phyloP scores from a whole-genome alignment of 371 early-diverging fungal genomes.

The Thermomucor indicae-seudaticae region DNA sequence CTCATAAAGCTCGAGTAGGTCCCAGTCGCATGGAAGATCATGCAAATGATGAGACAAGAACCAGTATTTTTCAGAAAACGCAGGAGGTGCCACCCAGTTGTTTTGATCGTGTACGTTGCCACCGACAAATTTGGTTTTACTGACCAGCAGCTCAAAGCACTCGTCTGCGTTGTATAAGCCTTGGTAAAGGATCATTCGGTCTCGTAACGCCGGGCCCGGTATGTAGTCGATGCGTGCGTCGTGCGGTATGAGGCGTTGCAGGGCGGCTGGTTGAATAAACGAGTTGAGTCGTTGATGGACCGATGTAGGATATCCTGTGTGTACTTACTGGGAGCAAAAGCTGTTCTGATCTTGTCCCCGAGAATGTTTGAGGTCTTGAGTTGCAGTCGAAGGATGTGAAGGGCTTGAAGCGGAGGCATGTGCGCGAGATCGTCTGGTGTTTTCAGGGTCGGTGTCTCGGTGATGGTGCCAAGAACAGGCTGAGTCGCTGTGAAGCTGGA shows the following conservation, averaged over 20 bases:
- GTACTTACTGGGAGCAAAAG: conserved; percentile 34
- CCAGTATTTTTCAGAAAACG: conserved; percentile 47
- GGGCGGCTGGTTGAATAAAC: conserved; percentile 16
- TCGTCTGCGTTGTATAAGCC: conserved; percentile 37
- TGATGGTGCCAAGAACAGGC: conserved; percentile 18
- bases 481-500: conserved; percentile 13
- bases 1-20: neutral
- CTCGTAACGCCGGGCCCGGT: conserved; percentile 24
- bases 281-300: neutral
- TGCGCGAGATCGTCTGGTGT: conserved; percentile 26
- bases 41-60: conserved; percentile 30
- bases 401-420: conserved; percentile 35
- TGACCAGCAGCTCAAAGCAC: conserved; percentile 36
- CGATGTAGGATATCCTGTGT: neutral
- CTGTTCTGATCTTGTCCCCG: conserved; percentile 8
- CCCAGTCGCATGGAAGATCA: conserved; percentile 1
- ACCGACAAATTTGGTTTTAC: conserved; percentile 38
- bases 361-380: conserved; percentile 29
- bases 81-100: conserved; percentile 42
- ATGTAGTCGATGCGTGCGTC: conserved; percentile 40
- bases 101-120: conserved; percentile 44
- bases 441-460: conserved; percentile 20
- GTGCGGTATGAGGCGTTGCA: conserved; percentile 38
- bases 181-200: conserved; percentile 41
- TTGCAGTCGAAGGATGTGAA: conserved; percentile 34